Evolutionary conservation across 2,329 filamentous ascomycete genomes (phyloP).

Genomic region (Clarireedia hainanense): DNA sequence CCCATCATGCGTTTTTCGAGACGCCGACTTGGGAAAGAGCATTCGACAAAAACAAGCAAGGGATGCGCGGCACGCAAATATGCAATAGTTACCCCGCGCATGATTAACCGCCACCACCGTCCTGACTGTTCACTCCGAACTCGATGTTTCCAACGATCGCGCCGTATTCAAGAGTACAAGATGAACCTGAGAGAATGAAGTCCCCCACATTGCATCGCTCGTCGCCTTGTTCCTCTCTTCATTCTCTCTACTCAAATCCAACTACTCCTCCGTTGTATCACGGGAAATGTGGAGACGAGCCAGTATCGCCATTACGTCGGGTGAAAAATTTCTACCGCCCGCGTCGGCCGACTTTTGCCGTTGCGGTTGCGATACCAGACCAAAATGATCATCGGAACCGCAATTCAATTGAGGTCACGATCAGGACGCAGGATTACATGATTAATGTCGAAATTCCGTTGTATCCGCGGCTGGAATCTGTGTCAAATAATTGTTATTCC

Average conservation of each 20-base stretch:
- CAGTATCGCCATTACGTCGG: not conserved
- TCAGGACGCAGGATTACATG: not conserved
- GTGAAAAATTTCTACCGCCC: slow-evolving; percentile 5
- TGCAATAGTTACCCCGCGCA: slow-evolving; percentile 6
- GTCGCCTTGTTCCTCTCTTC: slow-evolving; percentile 6
- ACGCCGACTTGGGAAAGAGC: not conserved
- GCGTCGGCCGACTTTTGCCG: not conserved
- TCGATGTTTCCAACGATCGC: slow-evolving; percentile 3
- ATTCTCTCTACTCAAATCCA: slow-evolving; percentile 1
- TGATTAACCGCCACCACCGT: slow-evolving; percentile 1
- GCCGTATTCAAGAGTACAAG: not conserved
- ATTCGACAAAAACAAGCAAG: not conserved
- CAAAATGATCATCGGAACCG: not conserved
- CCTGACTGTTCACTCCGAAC: not conserved
- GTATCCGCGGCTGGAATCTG: not conserved
- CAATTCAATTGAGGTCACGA: not conserved
- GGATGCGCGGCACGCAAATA: slow-evolving; percentile 2
- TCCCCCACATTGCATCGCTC: not conserved
- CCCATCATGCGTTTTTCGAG: not conserved
- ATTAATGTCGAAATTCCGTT: slow-evolving; percentile 4
- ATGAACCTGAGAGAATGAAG: not conserved
- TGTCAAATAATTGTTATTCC: not conserved
- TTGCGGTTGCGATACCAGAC: not conserved
- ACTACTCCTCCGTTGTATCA: not conserved
- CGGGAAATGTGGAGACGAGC: not conserved